These are phyloP conservation scores for Ascochyta lentis DNA, from an alignment of 2,329 filamentous ascomycete genomes.

Conservation along the genomic window DNA sequence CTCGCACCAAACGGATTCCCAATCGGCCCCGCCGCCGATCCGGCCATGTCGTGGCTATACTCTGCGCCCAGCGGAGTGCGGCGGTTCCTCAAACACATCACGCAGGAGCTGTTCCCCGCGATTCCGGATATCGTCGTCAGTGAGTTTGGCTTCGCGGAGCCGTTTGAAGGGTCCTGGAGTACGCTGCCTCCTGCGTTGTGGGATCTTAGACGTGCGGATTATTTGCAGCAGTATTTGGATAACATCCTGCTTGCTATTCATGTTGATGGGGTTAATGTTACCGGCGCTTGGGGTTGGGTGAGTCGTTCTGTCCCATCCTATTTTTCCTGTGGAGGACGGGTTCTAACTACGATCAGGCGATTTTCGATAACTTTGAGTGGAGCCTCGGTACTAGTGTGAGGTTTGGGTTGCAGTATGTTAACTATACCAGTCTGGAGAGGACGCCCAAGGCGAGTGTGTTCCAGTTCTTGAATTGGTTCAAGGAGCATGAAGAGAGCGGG, in stretches of 20 bases:
- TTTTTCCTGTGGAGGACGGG: too few species aligned
- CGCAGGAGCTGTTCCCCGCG: constrained; percentile 52
- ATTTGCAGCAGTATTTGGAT: constrained; percentile 52
- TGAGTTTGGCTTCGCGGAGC: constrained; percentile 54
- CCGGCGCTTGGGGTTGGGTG: constrained; percentile 52
- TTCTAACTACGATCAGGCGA: constrained; percentile 20
- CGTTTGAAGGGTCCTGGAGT: constrained; percentile 46
- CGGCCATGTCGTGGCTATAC: constrained; percentile 52
- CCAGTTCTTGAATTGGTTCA: constrained; percentile 54
- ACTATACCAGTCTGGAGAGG: constrained; percentile 50
- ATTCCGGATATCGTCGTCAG: constrained; percentile 51
- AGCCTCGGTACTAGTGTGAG: constrained; percentile 43
- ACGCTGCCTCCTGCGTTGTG: constrained; percentile 45
- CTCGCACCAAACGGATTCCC: constrained; percentile 53
- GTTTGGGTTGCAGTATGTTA: constrained; percentile 54
- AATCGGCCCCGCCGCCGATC: constrained; percentile 53
- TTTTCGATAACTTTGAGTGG: constrained; percentile 55
- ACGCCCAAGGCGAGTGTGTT: constrained; percentile 53
- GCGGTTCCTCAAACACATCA: constrained; percentile 52
- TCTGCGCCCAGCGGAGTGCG: constrained; percentile 50
- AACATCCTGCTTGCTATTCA: constrained; percentile 49
- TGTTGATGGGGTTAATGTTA: constrained; percentile 51
- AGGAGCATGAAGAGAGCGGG: constrained; percentile 35
- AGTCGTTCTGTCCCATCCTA: background rate
- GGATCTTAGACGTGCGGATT: constrained; percentile 52